These are phyloP conservation scores for Rickenella mellea DNA, from an alignment of 768 basidiomycete species.

Conservation along the genomic window DNA sequence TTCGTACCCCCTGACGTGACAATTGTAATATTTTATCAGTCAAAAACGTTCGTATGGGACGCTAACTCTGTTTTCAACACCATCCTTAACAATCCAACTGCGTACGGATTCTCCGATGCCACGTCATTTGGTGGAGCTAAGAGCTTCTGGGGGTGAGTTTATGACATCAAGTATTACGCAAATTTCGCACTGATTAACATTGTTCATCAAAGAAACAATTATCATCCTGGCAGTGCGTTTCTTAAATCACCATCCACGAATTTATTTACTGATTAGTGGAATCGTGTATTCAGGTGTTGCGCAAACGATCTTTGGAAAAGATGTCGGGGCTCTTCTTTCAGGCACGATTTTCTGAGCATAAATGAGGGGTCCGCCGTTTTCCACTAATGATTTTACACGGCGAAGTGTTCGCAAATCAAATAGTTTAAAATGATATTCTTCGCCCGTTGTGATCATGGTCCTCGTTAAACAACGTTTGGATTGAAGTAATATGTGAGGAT, in stretches of 20 bases:
- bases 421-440: no score
- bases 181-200: background rate
- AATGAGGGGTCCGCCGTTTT: no score
- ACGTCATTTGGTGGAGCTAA: constrained; percentile 33
- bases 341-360: constrained; percentile 18
- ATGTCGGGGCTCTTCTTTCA: constrained; percentile 11
- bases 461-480: no score
- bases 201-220: constrained; percentile 33
- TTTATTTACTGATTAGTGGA: background rate
- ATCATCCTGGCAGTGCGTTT: constrained; percentile 38
- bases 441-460: no score
- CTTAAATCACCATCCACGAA: background rate
- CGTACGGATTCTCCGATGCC: constrained; percentile 49
- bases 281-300: constrained; percentile 10
- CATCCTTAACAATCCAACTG: constrained; percentile 36
- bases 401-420: no score
- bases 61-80: constrained; percentile 37
- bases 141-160: constrained; percentile 46
- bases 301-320: constrained; percentile 16
- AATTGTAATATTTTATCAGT: background rate
- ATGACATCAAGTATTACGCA: background rate
- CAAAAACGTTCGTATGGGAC: constrained; percentile 42
- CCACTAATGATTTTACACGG: no score
- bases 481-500: no score
- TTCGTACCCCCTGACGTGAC: background rate